These are phyloP conservation scores for Vanrija pseudolonga DNA, from an alignment of 1,284 basidiomycete genomes.

Conservation along the genomic window DNA sequence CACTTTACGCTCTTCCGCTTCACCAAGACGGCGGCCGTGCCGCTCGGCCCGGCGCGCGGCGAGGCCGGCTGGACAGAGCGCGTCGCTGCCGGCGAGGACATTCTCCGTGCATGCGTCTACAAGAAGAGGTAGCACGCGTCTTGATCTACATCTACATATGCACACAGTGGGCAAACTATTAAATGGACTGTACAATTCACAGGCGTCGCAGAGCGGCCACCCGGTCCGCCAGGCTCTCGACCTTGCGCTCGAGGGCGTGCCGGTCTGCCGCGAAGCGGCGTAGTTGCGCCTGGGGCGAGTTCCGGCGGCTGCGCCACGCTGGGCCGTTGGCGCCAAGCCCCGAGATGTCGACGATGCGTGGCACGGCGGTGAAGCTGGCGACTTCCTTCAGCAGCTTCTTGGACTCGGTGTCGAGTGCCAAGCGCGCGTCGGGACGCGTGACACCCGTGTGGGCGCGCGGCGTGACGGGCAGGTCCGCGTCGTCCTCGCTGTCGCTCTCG, in stretches of 20 bases:
- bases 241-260: constrained; percentile 62
- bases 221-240: constrained; percentile 58
- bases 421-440: constrained; percentile 51
- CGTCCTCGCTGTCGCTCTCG: constrained; percentile 7
- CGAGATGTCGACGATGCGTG: constrained; percentile 77
- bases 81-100: constrained; percentile 57
- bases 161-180: background rate
- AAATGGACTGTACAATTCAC: background rate
- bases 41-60: constrained; percentile 40
- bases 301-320: constrained; percentile 69
- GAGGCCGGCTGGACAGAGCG: constrained; percentile 66
- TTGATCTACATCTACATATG: constrained; percentile 1
- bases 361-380: constrained; percentile 70
- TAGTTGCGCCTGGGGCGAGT: constrained; percentile 73
- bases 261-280: constrained; percentile 69
- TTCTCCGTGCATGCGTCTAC: constrained; percentile 92
- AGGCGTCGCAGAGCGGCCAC: constrained; percentile 9
- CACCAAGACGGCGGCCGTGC: constrained; percentile 59
- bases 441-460: constrained; percentile 11
- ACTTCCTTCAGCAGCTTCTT: constrained; percentile 78
- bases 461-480: constrained; percentile 14
- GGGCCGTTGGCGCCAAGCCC: constrained; percentile 37
- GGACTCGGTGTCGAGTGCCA: constrained; percentile 69
- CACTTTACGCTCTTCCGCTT: constrained; percentile 89
- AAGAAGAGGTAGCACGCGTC: constrained; percentile 76